These are phyloP conservation scores for Leccinellum albellum DNA, from an alignment of 768 basidiomycete genomes.

Conservation along the genomic window DNA sequence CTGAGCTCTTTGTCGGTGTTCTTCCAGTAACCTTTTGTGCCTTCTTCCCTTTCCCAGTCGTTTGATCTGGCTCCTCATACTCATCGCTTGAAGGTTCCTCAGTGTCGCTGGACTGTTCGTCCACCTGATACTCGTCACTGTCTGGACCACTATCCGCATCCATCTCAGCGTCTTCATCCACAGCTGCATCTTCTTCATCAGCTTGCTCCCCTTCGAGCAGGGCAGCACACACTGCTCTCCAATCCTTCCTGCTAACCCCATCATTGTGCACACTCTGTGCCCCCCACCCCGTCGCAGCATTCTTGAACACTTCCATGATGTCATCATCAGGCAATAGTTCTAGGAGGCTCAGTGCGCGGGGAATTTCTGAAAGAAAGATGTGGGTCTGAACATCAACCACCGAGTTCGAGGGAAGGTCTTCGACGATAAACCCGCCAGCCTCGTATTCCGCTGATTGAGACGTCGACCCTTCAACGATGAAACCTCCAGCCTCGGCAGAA, in stretches of 20 bases:
- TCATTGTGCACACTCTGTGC: conserved; percentile 30
- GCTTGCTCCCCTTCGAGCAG: conserved; percentile 48
- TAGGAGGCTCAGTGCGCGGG: conserved; percentile 57
- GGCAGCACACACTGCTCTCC: conserved; percentile 77
- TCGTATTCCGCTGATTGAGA: conserved; percentile 13
- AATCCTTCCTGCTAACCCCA: conserved; percentile 62
- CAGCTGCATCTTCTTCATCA: conserved; percentile 10
- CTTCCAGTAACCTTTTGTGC: not conserved
- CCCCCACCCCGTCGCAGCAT: conserved; percentile 73
- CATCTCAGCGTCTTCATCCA: conserved; percentile 19
- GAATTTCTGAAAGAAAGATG: conserved; percentile 56
- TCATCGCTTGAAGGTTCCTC: conserved; percentile 31
- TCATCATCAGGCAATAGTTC: conserved; percentile 72
- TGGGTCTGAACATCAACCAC: conserved; percentile 12
- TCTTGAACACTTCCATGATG: conserved; percentile 66
- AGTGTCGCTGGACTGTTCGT: conserved; percentile 22
- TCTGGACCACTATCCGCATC: conserved; percentile 28
- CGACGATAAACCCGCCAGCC: conserved; percentile 31
- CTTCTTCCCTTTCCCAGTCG: conserved; percentile 8
- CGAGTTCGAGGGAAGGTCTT: conserved; percentile 16
- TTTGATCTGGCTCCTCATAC: conserved; percentile 19
- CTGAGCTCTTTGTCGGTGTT: conserved; percentile 1
- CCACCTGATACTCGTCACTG: conserved; percentile 26
- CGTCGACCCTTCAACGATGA: conserved; percentile 27
- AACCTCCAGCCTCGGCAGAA: conserved; percentile 30